A percentile compares a stretch with the other conserved stretches of the same genome.
Evolutionary conservation across 1,284 basidiomycete species (phyloP).

Genomic region (Chiua sp.): DNA sequence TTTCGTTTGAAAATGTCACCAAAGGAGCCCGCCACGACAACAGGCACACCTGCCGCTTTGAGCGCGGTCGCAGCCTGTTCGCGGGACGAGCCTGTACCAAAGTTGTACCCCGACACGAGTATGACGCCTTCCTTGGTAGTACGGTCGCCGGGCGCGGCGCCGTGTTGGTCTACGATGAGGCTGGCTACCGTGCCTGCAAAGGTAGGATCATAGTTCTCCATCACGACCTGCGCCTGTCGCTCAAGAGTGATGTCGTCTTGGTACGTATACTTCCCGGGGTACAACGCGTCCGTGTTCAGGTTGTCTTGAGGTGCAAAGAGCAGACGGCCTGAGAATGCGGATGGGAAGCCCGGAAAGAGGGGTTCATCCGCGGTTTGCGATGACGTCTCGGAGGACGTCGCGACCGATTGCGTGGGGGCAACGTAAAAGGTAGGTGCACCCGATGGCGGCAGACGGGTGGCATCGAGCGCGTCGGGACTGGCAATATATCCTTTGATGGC

Average conservation of each 20-base stretch:
- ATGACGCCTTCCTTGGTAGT: constrained; percentile 66
- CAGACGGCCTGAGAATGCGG: constrained; percentile 81
- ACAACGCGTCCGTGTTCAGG: constrained; percentile 97
- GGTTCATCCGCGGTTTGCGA: constrained; percentile 52
- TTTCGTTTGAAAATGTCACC: constrained; percentile 99
- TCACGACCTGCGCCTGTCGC: constrained; percentile 95
- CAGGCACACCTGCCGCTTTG: constrained; percentile 90
- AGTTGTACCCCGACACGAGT: constrained; percentile 96
- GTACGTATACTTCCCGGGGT: constrained; percentile 99
- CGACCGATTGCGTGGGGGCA: constrained; percentile 39
- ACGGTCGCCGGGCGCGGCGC: constrained; percentile 22
- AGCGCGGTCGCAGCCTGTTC: constrained; percentile 99
- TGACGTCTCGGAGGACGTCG: constrained; percentile 32
- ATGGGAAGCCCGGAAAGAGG: constrained; percentile 83
- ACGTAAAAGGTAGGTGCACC: constrained; percentile 69
- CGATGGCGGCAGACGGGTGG: constrained; percentile 56
- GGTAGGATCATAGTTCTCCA: constrained; percentile 97
- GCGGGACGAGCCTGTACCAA: constrained; percentile 98
- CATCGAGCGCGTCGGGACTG: constrained; percentile 77
- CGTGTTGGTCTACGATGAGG: constrained; percentile 46
- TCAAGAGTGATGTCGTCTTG: constrained; percentile 98
- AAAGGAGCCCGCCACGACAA: constrained; percentile 96
- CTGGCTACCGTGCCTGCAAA: constrained; percentile 82
- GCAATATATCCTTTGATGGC: constrained; percentile 93
- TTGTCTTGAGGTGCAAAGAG: constrained; percentile 98